Evolutionary conservation across 768 basidiomycete genomes (phyloP).

Genomic region (Rhizopogon roseolus): DNA sequence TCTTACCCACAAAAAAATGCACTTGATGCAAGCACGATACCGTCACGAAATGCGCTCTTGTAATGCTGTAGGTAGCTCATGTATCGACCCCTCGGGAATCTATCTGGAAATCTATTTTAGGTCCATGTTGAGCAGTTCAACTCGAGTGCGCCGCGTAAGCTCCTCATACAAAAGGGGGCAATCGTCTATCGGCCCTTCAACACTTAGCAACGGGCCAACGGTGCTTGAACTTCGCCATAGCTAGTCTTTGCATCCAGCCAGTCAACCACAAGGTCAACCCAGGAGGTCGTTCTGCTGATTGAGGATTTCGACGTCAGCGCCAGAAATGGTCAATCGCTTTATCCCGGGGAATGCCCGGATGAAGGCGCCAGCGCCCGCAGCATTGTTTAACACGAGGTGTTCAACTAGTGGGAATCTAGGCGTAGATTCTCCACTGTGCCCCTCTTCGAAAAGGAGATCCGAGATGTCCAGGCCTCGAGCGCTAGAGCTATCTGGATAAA

Average conservation of each 20-base stretch:
- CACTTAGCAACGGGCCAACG: background rate
- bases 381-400: slow-evolving; percentile 21
- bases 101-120: background rate
- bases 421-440: background rate
- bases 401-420: slow-evolving; percentile 24
- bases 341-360: slow-evolving; percentile 21
- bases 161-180: background rate
- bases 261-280: background rate
- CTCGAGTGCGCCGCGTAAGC: background rate
- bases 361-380: slow-evolving; percentile 19
- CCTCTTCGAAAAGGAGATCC: slow-evolving; percentile 17
- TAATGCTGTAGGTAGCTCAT: background rate
- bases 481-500: slow-evolving; percentile 26
- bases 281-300: background rate
- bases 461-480: slow-evolving; percentile 21
- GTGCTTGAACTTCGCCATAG: background rate
- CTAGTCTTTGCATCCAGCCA: background rate
- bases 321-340: slow-evolving; percentile 17
- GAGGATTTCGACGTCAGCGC: slow-evolving; percentile 22
- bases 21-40: background rate
- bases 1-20: background rate
- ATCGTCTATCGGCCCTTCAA: background rate
- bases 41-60: background rate
- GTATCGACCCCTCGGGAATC: background rate
- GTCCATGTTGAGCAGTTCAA: background rate